Base-by-base conservation (phyloP, 2,329 filamentous ascomycete genomes). In the Diaporthe vaccinii region DNA sequence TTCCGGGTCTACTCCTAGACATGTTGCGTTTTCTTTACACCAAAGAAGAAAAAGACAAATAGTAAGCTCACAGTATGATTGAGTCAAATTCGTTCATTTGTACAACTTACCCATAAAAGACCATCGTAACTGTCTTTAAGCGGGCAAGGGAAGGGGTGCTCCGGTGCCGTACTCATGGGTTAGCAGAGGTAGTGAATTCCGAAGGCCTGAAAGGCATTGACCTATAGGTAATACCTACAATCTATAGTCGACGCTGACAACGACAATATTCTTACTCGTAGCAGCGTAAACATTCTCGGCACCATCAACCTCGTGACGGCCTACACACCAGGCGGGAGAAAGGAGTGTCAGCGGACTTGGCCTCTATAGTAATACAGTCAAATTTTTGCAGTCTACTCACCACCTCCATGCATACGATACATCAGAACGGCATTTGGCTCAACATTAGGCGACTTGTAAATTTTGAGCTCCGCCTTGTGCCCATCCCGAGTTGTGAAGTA, bases 331-430 rank as follows among this genome's bases (percentile, higher is more conserved):
- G 4, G 65, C 65, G 53, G 12, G 4, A 4, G 1, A 14, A 20
- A 3, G 31, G 28, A 25, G 1, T 6, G n/a, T 68, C n/a, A 68
- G 46, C 14, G 22, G 14, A 12, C 7, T 36, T 25, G 20, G 14
- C 8, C 28, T 25, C 28, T 2, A 39, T 3, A 10, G 31, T 1
- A 25, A 8, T 1, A 20, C 20, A 44, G 1, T 8, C 36, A 31
- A 3, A 7, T n/a, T 4, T 2, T 25, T 49, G 20, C 6, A 28
- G 10, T 68, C 7, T 2, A 46, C 65, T 68, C 34, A 68, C 65
- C 65, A 68, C 65, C 65, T 20, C 65, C 65, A 14, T 68, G 65
- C 65, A 68, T 68, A 0, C 65, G 65, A 28, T 68, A 68, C 65
- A 68, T 68, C 46, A 68, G 34, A 14, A 68, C 46, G 0, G 65